Evolutionary conservation across 331 rosid species (phyloP).

Genomic region (Rhamnella rubrinervis): DNA sequence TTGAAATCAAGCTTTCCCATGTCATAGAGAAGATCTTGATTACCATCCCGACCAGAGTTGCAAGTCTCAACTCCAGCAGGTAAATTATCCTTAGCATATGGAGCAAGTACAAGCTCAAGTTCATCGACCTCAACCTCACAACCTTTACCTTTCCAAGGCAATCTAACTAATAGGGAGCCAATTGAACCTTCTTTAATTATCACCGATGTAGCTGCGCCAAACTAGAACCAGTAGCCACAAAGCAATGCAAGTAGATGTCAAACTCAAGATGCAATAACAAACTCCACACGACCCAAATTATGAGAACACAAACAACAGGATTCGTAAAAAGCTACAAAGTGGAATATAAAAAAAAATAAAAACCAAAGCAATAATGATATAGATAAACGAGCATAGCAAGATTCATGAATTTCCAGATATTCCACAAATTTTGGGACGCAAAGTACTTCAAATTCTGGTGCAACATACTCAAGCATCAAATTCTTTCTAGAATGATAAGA

Average conservation of each 20-base stretch:
- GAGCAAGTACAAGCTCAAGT: conserved; percentile 81
- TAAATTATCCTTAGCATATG: conserved; percentile 28
- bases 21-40: conserved; percentile 14
- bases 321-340: background rate
- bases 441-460: too few relatives aligned
- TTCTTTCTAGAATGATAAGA: too few relatives aligned
- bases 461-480: too few relatives aligned
- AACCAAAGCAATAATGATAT: background rate
- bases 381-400: background rate
- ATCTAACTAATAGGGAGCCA: conserved; percentile 64
- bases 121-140: conserved; percentile 83
- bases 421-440: background rate
- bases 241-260: conserved; percentile 11
- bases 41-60: conserved; percentile 32
- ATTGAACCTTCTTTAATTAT: conserved; percentile 85
- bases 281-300: background rate
- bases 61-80: conserved; percentile 42
- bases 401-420: background rate
- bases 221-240: conserved; percentile 43
- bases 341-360: background rate
- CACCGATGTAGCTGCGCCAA: conserved; percentile 52
- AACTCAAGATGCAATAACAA: background rate
- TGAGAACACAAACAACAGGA: background rate
- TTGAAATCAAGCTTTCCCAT: conserved; percentile 39
- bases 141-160: conserved; percentile 92